phyloP scores from a whole-genome alignment of 202 grass and related monocot genomes.

The Sporobolus alterniflorus region DNA sequence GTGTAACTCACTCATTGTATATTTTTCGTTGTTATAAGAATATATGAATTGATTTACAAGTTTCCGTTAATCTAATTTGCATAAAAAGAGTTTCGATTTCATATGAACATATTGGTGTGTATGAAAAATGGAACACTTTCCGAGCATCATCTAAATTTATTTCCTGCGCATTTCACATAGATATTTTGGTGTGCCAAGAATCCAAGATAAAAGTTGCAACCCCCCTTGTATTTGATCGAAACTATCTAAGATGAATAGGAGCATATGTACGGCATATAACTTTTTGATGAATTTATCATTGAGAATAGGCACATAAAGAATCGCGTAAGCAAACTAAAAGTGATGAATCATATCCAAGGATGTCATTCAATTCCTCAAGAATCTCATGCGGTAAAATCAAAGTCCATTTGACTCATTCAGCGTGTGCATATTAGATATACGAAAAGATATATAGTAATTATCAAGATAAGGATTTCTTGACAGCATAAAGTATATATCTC shows the following conservation, averaged over 20 bases:
- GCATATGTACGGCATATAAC: background rate
- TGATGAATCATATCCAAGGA: conserved; percentile 47
- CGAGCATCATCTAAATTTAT: background rate
- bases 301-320: conserved; percentile 41
- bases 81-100: background rate
- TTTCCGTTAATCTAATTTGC: background rate
- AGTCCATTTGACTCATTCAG: background rate
- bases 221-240: background rate
- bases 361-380: conserved; percentile 42
- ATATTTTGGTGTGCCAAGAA: background rate
- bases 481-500: conserved; percentile 10
- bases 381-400: conserved; percentile 23
- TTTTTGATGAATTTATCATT: conserved; percentile 22
- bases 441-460: background rate
- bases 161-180: background rate
- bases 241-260: background rate
- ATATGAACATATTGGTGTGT: background rate
- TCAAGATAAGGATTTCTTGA: background rate
- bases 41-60: background rate
- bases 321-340: conserved; percentile 29
- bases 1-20: too few species aligned
- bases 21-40: background rate
- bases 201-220: background rate
- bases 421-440: background rate
- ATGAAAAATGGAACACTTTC: background rate